phyloP scores from a whole-genome alignment of 345 rosid species.

The Turnera subulata region DNA sequence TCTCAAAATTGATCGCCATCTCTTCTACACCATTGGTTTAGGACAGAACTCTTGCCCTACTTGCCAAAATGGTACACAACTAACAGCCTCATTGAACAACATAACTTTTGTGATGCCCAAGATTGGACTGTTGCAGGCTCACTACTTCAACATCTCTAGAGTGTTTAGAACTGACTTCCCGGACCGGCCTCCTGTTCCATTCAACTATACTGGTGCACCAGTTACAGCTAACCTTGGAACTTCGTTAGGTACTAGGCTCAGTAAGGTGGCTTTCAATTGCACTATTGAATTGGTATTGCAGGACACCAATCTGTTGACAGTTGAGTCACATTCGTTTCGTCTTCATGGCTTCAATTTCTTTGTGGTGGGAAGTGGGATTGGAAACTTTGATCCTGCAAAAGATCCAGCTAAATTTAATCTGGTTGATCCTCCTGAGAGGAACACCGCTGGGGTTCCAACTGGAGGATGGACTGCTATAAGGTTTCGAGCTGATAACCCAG shows the following conservation, averaged over 20 bases:
- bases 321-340: constrained; percentile 15
- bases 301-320: constrained; percentile 2
- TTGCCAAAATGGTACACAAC: constrained; percentile 4
- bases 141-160: background rate
- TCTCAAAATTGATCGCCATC: constrained; percentile 20
- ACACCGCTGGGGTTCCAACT: constrained; percentile 10
- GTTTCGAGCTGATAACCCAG: constrained; percentile 16
- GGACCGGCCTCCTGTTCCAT: constrained; percentile 5
- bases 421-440: constrained; percentile 9
- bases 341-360: constrained; percentile 16
- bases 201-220: constrained; percentile 11
- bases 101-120: constrained; percentile 10
- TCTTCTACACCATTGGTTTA: background rate
- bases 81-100: constrained; percentile 14
- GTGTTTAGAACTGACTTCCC: constrained; percentile 8
- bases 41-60: background rate
- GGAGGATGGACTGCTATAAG: constrained; percentile 14
- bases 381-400: background rate
- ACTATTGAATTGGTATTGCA: constrained; percentile 12
- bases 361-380: constrained; percentile 8
- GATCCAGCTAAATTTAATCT: constrained; percentile 3
- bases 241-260: background rate
- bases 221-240: background rate
- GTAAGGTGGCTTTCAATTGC: background rate
- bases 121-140: background rate